Base-by-base conservation (phyloP, 768 basidiomycete genomes). In the Plicaturopsis crispa region DNA sequence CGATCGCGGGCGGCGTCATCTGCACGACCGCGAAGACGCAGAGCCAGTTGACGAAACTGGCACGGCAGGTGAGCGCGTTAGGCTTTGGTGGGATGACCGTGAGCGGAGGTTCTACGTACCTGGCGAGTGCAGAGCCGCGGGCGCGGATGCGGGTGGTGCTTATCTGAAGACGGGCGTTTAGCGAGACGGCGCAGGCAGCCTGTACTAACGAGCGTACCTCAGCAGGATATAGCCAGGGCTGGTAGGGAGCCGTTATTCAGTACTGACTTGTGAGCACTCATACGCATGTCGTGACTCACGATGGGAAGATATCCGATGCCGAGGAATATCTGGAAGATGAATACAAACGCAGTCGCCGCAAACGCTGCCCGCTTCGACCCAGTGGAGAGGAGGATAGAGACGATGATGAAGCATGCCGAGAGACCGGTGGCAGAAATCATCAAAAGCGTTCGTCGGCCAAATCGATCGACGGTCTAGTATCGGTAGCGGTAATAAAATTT, bases 1-100 rank as follows among this genome's bases (percentile, higher is more conserved):
- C 60, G 38, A 69, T 67, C 1, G 65, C 63, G 2, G 55, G 57
- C 6, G 63, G 63, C 6, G 67, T 65, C 52, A 67, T 67, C 45
- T 67, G 54, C 3, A 67, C 64, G 8, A 67, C 61, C 14, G 58
- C 57, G 39, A 65, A 65, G n/a, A 61, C 55, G 39, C n/a, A n/a
- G n/a, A n/a, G n/a, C n/a, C n/a, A n/a, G n/a, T n/a, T n/a, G n/a
- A n/a, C n/a, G n/a, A n/a, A n/a, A n/a, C n/a, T n/a, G n/a, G n/a
- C n/a, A n/a, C n/a, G n/a, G n/a, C n/a, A n/a, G n/a, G n/a, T n/a
- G n/a, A n/a, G n/a, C n/a, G n/a, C n/a, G n/a, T n/a, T n/a, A n/a
- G n/a, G n/a, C n/a, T n/a, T n/a, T n/a, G n/a, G n/a, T n/a, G n/a
- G n/a, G n/a, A n/a, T n/a, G n/a, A n/a, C n/a, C n/a, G n/a, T n/a